Conservation (phyloP, 192 early-diverging fungal species). For the Rhizophagus sp. region DNA sequence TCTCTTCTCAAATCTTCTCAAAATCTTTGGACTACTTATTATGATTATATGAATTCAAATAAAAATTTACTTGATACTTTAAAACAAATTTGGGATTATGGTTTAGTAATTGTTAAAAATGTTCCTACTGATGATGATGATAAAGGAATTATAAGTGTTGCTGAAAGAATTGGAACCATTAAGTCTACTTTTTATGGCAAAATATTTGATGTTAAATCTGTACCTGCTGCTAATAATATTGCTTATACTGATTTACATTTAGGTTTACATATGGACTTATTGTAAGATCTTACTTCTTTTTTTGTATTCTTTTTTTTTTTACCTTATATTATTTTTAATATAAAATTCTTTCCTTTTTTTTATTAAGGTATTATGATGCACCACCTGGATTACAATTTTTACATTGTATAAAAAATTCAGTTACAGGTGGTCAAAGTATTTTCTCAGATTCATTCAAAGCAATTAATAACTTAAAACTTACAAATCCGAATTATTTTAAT, state of each 20-base stretch:
- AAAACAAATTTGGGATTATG: constrained; percentile 62
- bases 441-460: constrained; percentile 78
- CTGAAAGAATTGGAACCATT: constrained; percentile 66
- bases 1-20: constrained; percentile 37
- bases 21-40: constrained; percentile 53
- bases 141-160: constrained; percentile 57
- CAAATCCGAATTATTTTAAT: constrained; percentile 61
- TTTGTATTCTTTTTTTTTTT: not conserved
- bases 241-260: constrained; percentile 80
- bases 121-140: constrained; percentile 59
- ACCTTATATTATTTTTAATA: not conserved
- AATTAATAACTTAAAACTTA: constrained; percentile 56
- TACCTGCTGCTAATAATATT: constrained; percentile 77
- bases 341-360: not conserved
- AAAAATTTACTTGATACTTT: constrained; percentile 55
- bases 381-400: constrained; percentile 82
- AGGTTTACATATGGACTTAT: constrained; percentile 85
- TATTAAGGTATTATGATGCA: constrained; percentile 69
- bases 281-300: constrained; percentile 48
- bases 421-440: constrained; percentile 69
- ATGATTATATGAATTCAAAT: constrained; percentile 58
- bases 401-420: constrained; percentile 76
- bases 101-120: constrained; percentile 65
- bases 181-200: constrained; percentile 76
- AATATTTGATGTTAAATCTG: constrained; percentile 77